Percentiles rank a stretch among this genome's conserved stretches.
These are phyloP conservation scores for Nakaseomyces delphensis DNA, from an alignment of 1,139 yeast genomes.

Conservation along the genomic window DNA sequence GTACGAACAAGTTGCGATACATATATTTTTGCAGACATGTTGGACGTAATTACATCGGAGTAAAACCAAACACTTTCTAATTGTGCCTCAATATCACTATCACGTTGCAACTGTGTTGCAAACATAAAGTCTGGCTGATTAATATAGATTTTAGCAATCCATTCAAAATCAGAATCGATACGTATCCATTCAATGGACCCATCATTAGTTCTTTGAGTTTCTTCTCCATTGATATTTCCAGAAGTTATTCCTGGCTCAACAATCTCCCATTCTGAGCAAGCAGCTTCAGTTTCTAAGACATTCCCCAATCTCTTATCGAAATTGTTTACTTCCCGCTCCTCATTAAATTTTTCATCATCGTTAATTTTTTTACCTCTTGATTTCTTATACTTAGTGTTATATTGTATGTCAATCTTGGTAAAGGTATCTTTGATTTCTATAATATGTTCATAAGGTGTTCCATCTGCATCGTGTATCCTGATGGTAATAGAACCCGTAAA, in stretches of 20 bases:
- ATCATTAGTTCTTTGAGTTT: constrained; percentile 43
- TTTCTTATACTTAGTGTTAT: constrained; percentile 79
- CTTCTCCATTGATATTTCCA: constrained; percentile 15
- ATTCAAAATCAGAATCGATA: constrained; percentile 93
- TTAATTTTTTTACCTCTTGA: constrained; percentile 52
- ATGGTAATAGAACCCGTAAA: constrained; percentile 95
- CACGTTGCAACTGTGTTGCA: constrained; percentile 87
- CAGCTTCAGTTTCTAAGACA: constrained; percentile 5
- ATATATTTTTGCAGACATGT: constrained; percentile 46
- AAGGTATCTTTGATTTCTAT: constrained; percentile 80
- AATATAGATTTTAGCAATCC: constrained; percentile 78
- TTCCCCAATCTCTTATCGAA: constrained; percentile 13
- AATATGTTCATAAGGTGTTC: constrained; percentile 98
- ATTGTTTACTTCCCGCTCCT: constrained; percentile 16
- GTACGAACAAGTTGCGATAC: constrained; percentile 77
- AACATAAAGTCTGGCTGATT: constrained; percentile 95
- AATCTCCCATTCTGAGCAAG: constrained; percentile 7
- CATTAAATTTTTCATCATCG: constrained; percentile 20
- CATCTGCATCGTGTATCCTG: constrained; percentile 95
- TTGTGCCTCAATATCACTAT: constrained; percentile 95
- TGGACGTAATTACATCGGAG: constrained; percentile 36
- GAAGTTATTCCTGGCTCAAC: neutral
- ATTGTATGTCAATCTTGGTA: constrained; percentile 86
- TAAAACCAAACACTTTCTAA: constrained; percentile 72
- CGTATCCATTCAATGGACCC: constrained; percentile 92